phyloP scores from a whole-genome alignment of 1,284 basidiomycete species.

The Cryptococcus deneoformans region DNA sequence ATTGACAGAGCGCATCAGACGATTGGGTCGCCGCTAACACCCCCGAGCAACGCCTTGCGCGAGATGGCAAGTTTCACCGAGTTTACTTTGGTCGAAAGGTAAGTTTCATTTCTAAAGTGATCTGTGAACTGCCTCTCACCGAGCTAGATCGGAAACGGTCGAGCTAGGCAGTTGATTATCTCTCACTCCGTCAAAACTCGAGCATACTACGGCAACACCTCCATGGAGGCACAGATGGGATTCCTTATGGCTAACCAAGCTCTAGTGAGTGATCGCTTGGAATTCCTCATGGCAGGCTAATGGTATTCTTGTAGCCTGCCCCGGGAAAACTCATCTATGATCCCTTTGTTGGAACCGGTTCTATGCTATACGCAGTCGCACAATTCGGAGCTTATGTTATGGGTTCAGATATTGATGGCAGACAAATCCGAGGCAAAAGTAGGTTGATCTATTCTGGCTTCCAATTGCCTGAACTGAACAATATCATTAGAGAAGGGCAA shows the following conservation, averaged over 20 bases:
- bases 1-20: slow-evolving; percentile 15
- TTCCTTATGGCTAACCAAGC: slow-evolving; percentile 96
- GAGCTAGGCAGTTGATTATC: slow-evolving; percentile 64
- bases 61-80: slow-evolving; percentile 65
- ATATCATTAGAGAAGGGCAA: slow-evolving; percentile 46
- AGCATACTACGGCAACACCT: slow-evolving; percentile 90
- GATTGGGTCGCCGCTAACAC: slow-evolving; percentile 27
- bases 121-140: not conserved
- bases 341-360: slow-evolving; percentile 95
- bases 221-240: slow-evolving; percentile 96
- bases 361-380: slow-evolving; percentile 81
- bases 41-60: slow-evolving; percentile 32
- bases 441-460: slow-evolving; percentile 6
- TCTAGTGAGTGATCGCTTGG: slow-evolving; percentile 55
- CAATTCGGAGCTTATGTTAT: slow-evolving; percentile 84
- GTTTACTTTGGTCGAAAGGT: slow-evolving; percentile 84
- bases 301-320: slow-evolving; percentile 58
- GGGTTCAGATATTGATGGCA: slow-evolving; percentile 95
- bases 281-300: not conserved
- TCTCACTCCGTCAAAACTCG: slow-evolving; percentile 88
- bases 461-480: not conserved
- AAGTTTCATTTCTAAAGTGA: slow-evolving; percentile 46
- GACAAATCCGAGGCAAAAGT: slow-evolving; percentile 91
- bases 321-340: slow-evolving; percentile 92
- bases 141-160: slow-evolving; percentile 64